These are phyloP conservation scores for Neckera pumila DNA, from an alignment of 225 moss, liverwort and hornwort species.

Conservation along the genomic window DNA sequence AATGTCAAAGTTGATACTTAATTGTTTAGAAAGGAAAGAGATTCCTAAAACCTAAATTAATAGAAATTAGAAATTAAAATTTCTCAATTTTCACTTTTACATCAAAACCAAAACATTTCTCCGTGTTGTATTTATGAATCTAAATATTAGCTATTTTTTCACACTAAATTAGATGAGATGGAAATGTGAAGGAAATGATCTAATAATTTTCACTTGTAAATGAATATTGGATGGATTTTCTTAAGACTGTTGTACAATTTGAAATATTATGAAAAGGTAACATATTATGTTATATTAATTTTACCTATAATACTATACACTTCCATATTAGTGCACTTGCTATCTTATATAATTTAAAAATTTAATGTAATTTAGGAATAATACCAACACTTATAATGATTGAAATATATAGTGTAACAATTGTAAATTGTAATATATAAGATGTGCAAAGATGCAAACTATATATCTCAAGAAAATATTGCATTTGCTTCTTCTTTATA, in stretches of 20 bases:
- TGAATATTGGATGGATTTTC: neutral
- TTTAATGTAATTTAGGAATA: neutral
- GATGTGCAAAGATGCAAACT: neutral
- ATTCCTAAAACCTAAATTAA: too few relatives aligned
- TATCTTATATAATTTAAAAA: neutral
- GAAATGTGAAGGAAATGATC: neutral
- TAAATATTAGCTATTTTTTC: neutral
- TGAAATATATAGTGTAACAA: neutral
- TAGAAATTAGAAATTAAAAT: too few relatives aligned
- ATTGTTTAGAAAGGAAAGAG: too few relatives aligned
- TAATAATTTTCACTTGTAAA: neutral
- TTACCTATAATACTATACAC: neutral
- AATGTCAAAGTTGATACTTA: too few relatives aligned
- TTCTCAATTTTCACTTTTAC: too few relatives aligned
- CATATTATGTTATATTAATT: neutral
- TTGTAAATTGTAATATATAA: neutral
- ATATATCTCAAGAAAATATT: neutral
- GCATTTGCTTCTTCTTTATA: neutral
- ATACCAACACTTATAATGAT: neutral
- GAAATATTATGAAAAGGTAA: neutral
- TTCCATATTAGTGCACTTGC: neutral
- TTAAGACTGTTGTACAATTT: neutral
- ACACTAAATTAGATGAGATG: neutral
- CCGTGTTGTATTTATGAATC: too few relatives aligned
- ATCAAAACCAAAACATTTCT: too few relatives aligned